These are phyloP conservation scores for Lomentospora prolificans DNA, from an alignment of 2,329 filamentous ascomycete species.

Conservation along the genomic window DNA sequence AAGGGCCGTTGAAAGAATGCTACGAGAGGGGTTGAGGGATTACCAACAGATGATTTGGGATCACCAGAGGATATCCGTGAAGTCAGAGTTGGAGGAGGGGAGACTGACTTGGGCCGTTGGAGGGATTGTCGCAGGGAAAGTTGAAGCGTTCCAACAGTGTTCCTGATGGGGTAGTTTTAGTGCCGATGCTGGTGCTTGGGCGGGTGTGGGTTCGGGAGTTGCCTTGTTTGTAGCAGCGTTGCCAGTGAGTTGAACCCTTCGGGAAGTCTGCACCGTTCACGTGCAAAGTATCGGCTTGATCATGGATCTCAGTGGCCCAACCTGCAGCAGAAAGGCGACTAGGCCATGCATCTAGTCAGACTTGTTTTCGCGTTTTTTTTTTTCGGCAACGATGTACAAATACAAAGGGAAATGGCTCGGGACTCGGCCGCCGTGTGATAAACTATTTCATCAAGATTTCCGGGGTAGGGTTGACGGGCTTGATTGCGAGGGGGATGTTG, in stretches of 20 bases:
- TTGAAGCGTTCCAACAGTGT: neutral
- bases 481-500: neutral
- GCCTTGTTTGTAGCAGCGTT: neutral
- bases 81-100: neutral
- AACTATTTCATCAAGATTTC: too few species aligned
- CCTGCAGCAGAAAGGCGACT: conserved; percentile 3
- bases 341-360: conserved; percentile 1
- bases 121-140: neutral
- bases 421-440: neutral
- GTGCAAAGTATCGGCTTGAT: conserved; percentile 3
- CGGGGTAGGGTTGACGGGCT: neutral
- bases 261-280: conserved; percentile 5
- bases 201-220: neutral
- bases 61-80: neutral
- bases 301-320: neutral
- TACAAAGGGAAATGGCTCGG: neutral
- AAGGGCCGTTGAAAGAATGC: neutral
- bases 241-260: neutral
- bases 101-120: neutral
- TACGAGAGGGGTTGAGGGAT: neutral
- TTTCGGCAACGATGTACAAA: neutral
- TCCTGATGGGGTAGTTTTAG: neutral
- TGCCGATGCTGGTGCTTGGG: neutral
- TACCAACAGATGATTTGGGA: neutral
- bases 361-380: neutral